A percentile compares a stretch with the other conserved stretches of the same genome.
Conservation (phyloP, 148 eudicot genomes). For the Nepenthes gracilis region DNA sequence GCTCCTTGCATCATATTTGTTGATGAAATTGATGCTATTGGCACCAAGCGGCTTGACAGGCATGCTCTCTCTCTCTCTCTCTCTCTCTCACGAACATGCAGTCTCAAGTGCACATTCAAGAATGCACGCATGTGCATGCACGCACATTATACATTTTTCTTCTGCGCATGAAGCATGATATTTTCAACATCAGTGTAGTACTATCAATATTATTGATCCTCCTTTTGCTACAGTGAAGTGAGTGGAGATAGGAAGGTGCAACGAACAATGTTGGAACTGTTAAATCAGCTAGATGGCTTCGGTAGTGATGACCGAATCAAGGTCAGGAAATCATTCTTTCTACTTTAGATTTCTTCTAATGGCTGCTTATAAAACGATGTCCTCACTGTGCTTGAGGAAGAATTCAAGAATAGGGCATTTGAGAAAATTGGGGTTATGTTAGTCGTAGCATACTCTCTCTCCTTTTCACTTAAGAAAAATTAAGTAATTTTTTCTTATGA, state of each 20-base stretch:
- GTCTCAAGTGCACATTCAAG: no score
- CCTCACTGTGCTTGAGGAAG: background rate
- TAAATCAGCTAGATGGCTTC: conserved; percentile 96
- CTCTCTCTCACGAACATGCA: no score
- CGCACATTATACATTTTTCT: no score
- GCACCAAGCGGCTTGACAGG: conserved; percentile 97
- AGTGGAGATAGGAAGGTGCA: conserved; percentile 98
- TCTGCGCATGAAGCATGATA: no score
- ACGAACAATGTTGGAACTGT: conserved; percentile 85
- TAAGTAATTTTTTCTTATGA: no score
- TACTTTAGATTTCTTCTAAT: background rate
- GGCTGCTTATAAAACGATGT: background rate
- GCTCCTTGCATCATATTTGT: conserved; percentile 93
- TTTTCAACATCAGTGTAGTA: background rate
- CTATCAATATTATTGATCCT: background rate
- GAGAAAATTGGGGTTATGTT: no score
- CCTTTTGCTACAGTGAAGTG: conserved; percentile 65
- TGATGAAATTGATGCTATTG: conserved; percentile 98
- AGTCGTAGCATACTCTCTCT: no score
- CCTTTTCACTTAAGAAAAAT: no score
- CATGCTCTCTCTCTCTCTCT: conserved; percentile 6
- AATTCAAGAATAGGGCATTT: no score
- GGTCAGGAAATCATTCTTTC: conserved; percentile 23
- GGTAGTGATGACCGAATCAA: conserved; percentile 94
- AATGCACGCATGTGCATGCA: no score